Conservation (phyloP, 176 grass and related monocot genomes). For the Leersia perrieri region DNA sequence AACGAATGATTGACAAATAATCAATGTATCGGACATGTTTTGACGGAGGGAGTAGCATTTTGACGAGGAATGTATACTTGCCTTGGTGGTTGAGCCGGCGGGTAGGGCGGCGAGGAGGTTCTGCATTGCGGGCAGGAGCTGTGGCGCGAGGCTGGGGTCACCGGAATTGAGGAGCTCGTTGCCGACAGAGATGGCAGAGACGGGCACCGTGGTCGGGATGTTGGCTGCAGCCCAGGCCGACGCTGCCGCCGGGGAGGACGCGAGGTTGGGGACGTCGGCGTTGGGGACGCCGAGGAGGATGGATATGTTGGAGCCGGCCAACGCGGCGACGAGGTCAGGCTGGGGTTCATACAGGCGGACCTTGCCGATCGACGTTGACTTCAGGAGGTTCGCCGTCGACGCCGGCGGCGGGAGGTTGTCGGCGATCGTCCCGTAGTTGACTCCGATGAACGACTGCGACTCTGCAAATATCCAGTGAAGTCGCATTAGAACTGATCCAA, state of each 20-base stretch:
- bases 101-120: conserved; percentile 84
- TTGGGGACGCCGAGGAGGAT: conserved; percentile 76
- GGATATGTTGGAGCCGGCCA: conserved; percentile 64
- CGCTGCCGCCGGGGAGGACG: conserved; percentile 55
- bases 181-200: conserved; percentile 79
- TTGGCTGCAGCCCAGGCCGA: conserved; percentile 62
- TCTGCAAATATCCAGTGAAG: conserved; percentile 27
- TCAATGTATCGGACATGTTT: too few relatives aligned
- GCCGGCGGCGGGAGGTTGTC: conserved; percentile 75
- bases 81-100: conserved; percentile 62
- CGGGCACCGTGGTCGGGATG: conserved; percentile 50
- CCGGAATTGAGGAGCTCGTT: conserved; percentile 86
- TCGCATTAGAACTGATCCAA: not conserved
- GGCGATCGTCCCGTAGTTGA: conserved; percentile 83
- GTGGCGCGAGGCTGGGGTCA: conserved; percentile 50
- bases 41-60: too few relatives aligned
- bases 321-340: conserved; percentile 48
- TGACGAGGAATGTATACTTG: conserved; percentile 22
- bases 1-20: too few relatives aligned
- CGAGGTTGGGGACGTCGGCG: conserved; percentile 65
- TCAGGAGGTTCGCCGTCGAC: conserved; percentile 63
- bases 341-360: conserved; percentile 76
- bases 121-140: conserved; percentile 90
- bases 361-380: conserved; percentile 72
- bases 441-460: conserved; percentile 69